Base-by-base conservation (phyloP, 257 asterid species). In the Penstemon eatonii region DNA sequence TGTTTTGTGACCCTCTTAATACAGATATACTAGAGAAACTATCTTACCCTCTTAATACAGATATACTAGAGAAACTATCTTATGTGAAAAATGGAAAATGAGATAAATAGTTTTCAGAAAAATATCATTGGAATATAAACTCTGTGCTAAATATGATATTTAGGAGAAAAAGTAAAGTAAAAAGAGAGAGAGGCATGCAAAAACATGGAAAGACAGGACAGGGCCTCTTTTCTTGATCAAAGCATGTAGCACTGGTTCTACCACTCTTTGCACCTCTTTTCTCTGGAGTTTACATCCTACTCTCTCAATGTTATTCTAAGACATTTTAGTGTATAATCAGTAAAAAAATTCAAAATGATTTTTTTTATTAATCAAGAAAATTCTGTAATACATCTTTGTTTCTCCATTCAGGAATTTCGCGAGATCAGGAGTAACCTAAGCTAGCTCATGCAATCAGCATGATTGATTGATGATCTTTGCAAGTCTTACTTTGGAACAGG, bases 391-490 rank as follows among this genome's bases (percentile, higher is more conserved):
- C n/a, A 9, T 49, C 18, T 49, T 11, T 9, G 38, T 70, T 51
- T 45, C 50, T 44, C 55, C 51, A 56, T 68, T 59, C 84, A 79
- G 83, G 80, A 53, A 65, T 33, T 70, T 58, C 58, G 3, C 59
- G 36, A 58, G 41, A 51, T 49, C 25, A 8, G 58, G 63, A 25
- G 36, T 56, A 64, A 53, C 63, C 37, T 57, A 61, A 19, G 38
- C 38, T 47, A 41, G 43, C n/a, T 40, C 60, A 40, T n/a, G 67
- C 65, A 44, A 43, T 63, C 15, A 12, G 18, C 54, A 12, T 11
- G 54, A 15, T 42, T 70, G 56, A 56, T 40, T 6, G 33, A 7
- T 54, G 38, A 56, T 65, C 9, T 65, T 40, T 43, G 18, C 53
- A 37, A 11, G 58, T 25, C 33, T 25, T 25, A 25, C 33, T 25